A percentile compares a stretch with the other conserved stretches of the same genome.
Conservation (phyloP, 495 filamentous ascomycete genomes). For the Evernia prunastri region DNA sequence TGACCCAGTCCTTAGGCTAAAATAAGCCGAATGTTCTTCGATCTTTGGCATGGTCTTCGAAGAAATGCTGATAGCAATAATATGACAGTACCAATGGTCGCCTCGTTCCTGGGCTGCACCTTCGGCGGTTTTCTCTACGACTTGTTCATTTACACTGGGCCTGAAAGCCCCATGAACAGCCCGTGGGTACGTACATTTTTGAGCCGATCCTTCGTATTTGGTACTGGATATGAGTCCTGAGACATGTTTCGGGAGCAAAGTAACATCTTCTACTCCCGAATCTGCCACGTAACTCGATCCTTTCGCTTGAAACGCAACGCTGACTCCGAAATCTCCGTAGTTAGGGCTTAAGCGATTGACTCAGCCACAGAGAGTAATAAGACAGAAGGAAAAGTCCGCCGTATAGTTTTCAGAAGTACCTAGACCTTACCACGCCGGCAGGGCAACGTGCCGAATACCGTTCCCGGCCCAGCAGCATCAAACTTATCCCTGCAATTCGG, state of each 20-base stretch:
- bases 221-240: no score
- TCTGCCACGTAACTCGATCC: no score
- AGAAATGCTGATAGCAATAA: neutral
- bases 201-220: no score
- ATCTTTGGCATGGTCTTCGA: neutral
- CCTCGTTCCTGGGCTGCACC: constrained; percentile 50
- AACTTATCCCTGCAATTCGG: neutral
- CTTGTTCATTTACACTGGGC: constrained; percentile 52
- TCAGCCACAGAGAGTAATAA: constrained; percentile 15
- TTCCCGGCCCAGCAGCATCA: neutral
- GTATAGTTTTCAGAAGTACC: neutral
- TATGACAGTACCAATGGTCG: constrained; percentile 44
- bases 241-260: no score
- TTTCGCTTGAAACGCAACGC: no score
- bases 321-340: no score
- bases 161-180: constrained; percentile 50
- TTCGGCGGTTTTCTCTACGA: constrained; percentile 60
- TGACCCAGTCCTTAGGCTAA: no score
- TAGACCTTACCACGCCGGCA: neutral
- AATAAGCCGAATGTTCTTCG: neutral
- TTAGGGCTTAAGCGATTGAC: constrained; percentile 46
- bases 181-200: no score
- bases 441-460: neutral
- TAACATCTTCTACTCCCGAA: no score
- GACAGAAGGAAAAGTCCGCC: neutral